A percentile compares a stretch with the other conserved stretches of the same genome.
Conservation (phyloP, 495 filamentous ascomycete genomes). For the Lichenothelia convexa region DNA sequence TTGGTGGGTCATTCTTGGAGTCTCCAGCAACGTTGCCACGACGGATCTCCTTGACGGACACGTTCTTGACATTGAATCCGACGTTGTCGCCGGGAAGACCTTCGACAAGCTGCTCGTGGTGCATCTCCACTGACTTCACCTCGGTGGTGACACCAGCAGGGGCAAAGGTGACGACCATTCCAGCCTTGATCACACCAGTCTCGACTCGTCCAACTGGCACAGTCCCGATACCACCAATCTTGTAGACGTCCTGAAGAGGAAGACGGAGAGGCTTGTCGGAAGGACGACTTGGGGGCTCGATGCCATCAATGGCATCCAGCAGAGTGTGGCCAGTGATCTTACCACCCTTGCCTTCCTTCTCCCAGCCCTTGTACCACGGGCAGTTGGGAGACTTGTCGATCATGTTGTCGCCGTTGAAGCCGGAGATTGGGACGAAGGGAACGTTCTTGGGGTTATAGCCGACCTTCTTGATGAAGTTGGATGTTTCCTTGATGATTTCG, state of each 20-base stretch:
- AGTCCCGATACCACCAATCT: slow-evolving; percentile 98
- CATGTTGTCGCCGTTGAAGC: slow-evolving; percentile 99
- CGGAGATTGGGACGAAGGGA: slow-evolving; percentile 98
- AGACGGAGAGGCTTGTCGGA: slow-evolving; percentile 98
- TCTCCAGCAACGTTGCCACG: slow-evolving; percentile 99
- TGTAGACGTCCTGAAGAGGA: slow-evolving; percentile 99
- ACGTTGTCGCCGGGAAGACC: slow-evolving; percentile 98
- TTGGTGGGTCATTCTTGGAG: slow-evolving; percentile 98
- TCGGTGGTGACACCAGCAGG: slow-evolving; percentile 98
- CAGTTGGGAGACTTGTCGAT: slow-evolving; percentile 79
- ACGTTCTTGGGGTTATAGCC: slow-evolving; percentile 98
- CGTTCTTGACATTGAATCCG: slow-evolving; percentile 99
- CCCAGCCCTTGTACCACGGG: slow-evolving; percentile 99
- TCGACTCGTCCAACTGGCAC: slow-evolving; percentile 99
- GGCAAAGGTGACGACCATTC: slow-evolving; percentile 95
- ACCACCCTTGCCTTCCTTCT: slow-evolving; percentile 97
- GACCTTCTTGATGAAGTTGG: slow-evolving; percentile 99
- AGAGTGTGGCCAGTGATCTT: slow-evolving; percentile 92
- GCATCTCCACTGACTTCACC: slow-evolving; percentile 99
- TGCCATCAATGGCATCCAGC: slow-evolving; percentile 94
- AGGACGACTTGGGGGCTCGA: slow-evolving; percentile 81
- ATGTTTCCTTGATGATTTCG: slow-evolving; percentile 99
- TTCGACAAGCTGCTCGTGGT: slow-evolving; percentile 97
- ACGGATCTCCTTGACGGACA: slow-evolving; percentile 99
- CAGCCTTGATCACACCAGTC: slow-evolving; percentile 93